Evolutionary conservation across 2,329 filamentous ascomycete species (phyloP).

Genomic region (Verticillium alfalfae): DNA sequence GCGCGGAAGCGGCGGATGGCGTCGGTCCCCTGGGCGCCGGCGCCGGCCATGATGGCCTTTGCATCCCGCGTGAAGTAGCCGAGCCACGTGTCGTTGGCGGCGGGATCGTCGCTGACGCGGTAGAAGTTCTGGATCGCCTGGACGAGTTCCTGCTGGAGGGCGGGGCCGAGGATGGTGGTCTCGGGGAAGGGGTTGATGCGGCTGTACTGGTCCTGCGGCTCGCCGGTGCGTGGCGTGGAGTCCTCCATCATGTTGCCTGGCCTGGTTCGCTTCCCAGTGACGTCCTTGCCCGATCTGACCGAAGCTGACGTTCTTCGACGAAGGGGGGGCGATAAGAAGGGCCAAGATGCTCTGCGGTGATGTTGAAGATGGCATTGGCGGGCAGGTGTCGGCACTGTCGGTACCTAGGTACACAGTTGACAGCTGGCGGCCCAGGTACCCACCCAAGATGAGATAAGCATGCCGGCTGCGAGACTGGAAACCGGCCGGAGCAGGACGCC

Average conservation of each 20-base stretch:
- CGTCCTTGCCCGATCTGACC: background rate
- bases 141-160: background rate
- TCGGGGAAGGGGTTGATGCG: background rate
- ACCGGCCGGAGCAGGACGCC: background rate
- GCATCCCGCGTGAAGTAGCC: conserved; percentile 7
- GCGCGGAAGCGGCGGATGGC: conserved; percentile 7
- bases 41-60: conserved; percentile 4
- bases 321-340: background rate
- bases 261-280: background rate
- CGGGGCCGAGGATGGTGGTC: background rate
- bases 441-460: background rate
- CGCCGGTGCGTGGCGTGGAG: background rate
- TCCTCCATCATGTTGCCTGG: background rate
- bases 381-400: no score
- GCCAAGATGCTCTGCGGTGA: background rate
- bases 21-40: background rate
- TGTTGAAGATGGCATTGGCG: background rate
- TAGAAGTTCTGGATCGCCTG: conserved; percentile 8
- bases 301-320: background rate
- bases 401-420: background rate
- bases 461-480: background rate
- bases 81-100: conserved; percentile 6
- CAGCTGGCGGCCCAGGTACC: background rate
- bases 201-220: background rate
- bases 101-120: conserved; percentile 8